Conservation (phyloP, 2,329 filamentous ascomycete species). For the Rutstroemia sydowiana region DNA sequence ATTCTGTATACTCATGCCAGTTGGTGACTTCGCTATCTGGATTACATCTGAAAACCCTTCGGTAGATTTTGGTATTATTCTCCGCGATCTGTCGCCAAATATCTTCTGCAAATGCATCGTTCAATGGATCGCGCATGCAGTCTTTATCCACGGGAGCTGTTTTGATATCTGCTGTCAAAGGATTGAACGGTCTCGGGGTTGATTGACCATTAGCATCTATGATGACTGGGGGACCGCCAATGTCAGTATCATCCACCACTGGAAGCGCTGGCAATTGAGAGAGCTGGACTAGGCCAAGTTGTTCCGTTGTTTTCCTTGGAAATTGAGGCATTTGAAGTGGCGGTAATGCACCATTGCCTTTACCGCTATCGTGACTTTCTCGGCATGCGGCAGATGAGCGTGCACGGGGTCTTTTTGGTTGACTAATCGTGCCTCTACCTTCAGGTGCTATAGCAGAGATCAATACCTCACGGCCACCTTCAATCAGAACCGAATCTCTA, state of each 20-base stretch:
- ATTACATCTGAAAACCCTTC: conserved; percentile 92
- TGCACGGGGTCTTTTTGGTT: conserved; percentile 40
- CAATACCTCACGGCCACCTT: conserved; percentile 64
- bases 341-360: conserved; percentile 45
- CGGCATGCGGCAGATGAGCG: conserved; percentile 15
- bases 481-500: conserved; percentile 63
- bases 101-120: conserved; percentile 74
- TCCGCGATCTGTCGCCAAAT: conserved; percentile 81
- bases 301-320: conserved; percentile 54
- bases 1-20: conserved; percentile 71
- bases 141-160: conserved; percentile 73
- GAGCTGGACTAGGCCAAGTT: conserved; percentile 59
- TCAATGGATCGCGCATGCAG: conserved; percentile 89
- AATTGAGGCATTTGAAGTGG: conserved; percentile 51
- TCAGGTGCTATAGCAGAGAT: conserved; percentile 56
- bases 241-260: conserved; percentile 69
- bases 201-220: conserved; percentile 46
- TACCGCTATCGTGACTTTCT: conserved; percentile 18
- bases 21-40: conserved; percentile 89
- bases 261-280: conserved; percentile 67
- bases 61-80: conserved; percentile 93
- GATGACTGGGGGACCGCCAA: conserved; percentile 62
- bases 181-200: conserved; percentile 39
- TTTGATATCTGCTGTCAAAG: conserved; percentile 59
- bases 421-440: conserved; percentile 51